These are phyloP conservation scores for Syzygium syzygioides DNA, from an alignment of 441 rosid species.

Conservation along the genomic window DNA sequence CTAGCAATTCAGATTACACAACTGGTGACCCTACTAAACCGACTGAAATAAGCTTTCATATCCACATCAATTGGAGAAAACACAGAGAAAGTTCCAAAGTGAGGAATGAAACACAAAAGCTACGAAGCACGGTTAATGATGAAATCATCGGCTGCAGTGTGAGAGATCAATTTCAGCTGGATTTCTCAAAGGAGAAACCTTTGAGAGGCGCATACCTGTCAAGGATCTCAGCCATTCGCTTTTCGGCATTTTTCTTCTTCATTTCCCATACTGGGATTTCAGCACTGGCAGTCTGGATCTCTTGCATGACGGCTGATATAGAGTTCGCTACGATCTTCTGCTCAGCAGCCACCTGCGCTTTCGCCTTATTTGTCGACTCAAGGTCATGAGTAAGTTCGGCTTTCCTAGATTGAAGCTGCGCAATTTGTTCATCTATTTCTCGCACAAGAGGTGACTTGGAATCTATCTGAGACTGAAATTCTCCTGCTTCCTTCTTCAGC, in stretches of 20 bases:
- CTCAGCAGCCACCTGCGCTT: not conserved
- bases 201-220: not conserved
- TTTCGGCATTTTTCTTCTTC: not conserved
- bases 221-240: not conserved
- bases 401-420: not conserved
- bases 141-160: not conserved
- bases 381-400: not conserved
- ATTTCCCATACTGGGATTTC: not conserved
- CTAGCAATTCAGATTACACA: not conserved
- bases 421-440: not conserved
- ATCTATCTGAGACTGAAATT: not conserved
- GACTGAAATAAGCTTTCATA: not conserved
- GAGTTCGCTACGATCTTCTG: not conserved
- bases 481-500: not conserved
- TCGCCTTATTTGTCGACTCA: not conserved
- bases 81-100: not conserved
- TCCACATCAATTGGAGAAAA: not conserved
- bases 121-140: not conserved
- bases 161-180: not conserved
- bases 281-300: not conserved
- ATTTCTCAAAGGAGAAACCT: not conserved
- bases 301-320: not conserved
- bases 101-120: not conserved
- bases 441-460: not conserved
- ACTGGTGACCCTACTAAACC: not conserved